phyloP scores from a whole-genome alignment of 163 green algal genomes.

The Chlorella variabilis region DNA sequence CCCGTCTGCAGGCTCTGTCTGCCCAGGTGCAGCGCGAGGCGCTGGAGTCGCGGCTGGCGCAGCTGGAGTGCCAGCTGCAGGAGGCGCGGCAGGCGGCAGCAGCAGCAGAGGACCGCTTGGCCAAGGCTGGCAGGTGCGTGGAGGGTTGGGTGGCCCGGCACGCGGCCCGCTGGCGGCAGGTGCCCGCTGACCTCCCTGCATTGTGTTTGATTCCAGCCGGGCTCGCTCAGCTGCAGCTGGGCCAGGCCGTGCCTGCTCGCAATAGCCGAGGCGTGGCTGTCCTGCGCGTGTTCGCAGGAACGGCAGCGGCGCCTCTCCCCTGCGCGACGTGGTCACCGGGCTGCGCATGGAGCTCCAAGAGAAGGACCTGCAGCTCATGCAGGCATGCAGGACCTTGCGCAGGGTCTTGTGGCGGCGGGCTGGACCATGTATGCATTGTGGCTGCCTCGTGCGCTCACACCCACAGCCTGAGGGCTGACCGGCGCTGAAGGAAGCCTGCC shows the following conservation, averaged over 20 bases:
- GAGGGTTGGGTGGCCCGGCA: not conserved
- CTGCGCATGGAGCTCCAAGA: conserved; percentile 39
- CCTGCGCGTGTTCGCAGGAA: not conserved
- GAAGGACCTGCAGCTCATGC: conserved; percentile 38
- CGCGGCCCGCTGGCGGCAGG: not conserved
- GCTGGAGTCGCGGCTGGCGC: not conserved
- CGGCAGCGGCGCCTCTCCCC: not conserved
- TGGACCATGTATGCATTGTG: too few species aligned
- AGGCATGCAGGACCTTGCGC: too few species aligned
- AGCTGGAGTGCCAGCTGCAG: conserved; percentile 4
- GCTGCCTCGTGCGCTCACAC: too few species aligned
- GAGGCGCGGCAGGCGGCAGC: conserved; percentile 5
- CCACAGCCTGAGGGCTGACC: too few species aligned
- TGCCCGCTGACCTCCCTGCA: not conserved
- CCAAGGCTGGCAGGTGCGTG: conserved; percentile 7
- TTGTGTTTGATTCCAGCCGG: too few species aligned
- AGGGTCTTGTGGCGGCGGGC: too few species aligned
- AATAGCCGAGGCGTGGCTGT: too few species aligned
- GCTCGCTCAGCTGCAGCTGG: too few species aligned
- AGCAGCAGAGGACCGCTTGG: conserved; percentile 2
- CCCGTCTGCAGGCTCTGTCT: not conserved
- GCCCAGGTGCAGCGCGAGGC: not conserved
- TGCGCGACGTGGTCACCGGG: conserved; percentile 13
- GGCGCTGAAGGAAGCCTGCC: too few species aligned
- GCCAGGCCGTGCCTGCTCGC: not conserved